Evolutionary conservation across 805 yeast genomes (phyloP).

Genomic region (Monosporozyma siamensis): DNA sequence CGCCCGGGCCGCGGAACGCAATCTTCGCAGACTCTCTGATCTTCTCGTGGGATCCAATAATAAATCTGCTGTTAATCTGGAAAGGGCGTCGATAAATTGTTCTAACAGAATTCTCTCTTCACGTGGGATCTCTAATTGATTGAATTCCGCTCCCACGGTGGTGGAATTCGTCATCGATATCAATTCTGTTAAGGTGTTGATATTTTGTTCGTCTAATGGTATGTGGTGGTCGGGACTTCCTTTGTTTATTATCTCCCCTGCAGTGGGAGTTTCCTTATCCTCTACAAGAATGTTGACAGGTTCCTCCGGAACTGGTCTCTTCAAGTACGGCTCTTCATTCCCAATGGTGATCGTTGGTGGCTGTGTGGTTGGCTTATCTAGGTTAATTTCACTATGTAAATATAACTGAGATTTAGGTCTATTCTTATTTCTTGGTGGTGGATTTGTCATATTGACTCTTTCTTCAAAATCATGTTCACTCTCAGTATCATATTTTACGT

Average conservation of each 20-base stretch:
- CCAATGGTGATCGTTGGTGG: background rate
- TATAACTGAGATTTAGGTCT: slow-evolving; percentile 18
- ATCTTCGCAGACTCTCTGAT: slow-evolving; percentile 67
- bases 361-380: background rate
- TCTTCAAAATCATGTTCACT: background rate
- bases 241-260: too few relatives aligned
- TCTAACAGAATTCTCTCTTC: slow-evolving; percentile 76
- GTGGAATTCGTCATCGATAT: slow-evolving; percentile 35
- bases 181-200: slow-evolving; percentile 30
- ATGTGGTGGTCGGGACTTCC: too few relatives aligned
- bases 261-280: too few relatives aligned
- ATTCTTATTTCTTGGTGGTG: slow-evolving; percentile 27
- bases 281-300: background rate
- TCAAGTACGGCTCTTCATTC: background rate
- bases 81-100: slow-evolving; percentile 74
- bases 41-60: slow-evolving; percentile 73
- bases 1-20: slow-evolving; percentile 75
- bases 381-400: background rate
- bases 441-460: slow-evolving; percentile 16
- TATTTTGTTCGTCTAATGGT: slow-evolving; percentile 17
- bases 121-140: slow-evolving; percentile 58
- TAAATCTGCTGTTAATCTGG: slow-evolving; percentile 84
- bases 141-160: slow-evolving; percentile 49
- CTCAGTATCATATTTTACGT: background rate
- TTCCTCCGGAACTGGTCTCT: background rate